A percentile compares a stretch with the other conserved stretches of the same genome.
Conservation (phyloP, 1,284 basidiomycete species). For the Heliocybe sulcata region DNA sequence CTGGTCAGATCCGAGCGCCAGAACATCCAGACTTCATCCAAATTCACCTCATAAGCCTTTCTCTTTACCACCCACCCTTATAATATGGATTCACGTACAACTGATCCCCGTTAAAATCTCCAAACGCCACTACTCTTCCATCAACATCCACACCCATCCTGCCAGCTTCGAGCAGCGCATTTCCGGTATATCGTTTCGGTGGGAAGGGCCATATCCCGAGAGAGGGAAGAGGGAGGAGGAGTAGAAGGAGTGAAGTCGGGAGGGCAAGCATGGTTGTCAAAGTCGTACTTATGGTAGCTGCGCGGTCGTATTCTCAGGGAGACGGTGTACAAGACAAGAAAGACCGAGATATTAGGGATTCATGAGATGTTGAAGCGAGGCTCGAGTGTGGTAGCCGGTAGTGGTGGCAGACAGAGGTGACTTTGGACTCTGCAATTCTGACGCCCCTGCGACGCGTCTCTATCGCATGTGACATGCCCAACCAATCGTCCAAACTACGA, state of each 20-base stretch:
- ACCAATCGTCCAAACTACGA: background rate
- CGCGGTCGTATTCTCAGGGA: too few relatives aligned
- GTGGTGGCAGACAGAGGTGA: too few relatives aligned
- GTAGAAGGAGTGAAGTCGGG: background rate
- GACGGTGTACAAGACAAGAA: too few relatives aligned
- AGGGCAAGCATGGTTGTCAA: background rate
- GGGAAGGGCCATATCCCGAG: conserved; percentile 74
- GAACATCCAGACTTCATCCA: conserved; percentile 64
- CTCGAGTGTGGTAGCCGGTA: too few relatives aligned
- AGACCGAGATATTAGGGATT: too few relatives aligned
- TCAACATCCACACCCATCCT: conserved; percentile 70
- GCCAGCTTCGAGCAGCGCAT: conserved; percentile 79
- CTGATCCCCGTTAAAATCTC: conserved; percentile 94
- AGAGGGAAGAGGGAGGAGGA: background rate
- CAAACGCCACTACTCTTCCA: conserved; percentile 79
- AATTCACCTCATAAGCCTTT: conserved; percentile 4
- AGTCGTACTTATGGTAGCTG: too few relatives aligned
- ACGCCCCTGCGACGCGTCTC: too few relatives aligned
- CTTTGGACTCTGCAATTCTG: too few relatives aligned
- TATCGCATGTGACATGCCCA: too few relatives aligned
- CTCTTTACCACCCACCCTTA: background rate
- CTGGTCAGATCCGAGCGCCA: conserved; percentile 69
- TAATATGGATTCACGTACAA: conserved; percentile 49
- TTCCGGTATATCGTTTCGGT: conserved; percentile 80
- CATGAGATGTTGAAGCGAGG: too few relatives aligned